Percentiles rank a stretch among this genome's conserved stretches.
Conservation (phyloP, 2,329 filamentous ascomycete species). For the Tolypocladium paradoxum region DNA sequence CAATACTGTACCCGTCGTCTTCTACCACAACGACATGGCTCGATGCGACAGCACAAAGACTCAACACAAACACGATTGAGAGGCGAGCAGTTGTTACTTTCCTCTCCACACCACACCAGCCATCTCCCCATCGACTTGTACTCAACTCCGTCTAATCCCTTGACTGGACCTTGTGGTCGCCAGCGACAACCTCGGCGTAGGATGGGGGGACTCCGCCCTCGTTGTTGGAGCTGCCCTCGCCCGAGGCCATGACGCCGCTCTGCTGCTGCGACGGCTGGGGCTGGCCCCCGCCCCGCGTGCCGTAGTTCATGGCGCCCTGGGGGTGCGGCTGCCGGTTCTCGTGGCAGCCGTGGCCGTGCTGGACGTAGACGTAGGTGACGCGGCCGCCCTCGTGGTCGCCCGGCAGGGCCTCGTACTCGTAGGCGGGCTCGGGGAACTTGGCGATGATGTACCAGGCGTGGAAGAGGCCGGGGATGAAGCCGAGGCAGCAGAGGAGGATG, state of each 20-base stretch:
- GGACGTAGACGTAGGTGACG: constrained; percentile 72
- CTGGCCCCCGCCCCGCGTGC: constrained; percentile 12
- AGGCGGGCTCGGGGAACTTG: constrained; percentile 67
- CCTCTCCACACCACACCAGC: not conserved
- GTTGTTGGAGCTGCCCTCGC: constrained; percentile 28
- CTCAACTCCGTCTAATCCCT: constrained; percentile 12
- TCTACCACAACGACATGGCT: not conserved
- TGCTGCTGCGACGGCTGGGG: constrained; percentile 16
- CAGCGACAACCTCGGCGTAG: constrained; percentile 81
- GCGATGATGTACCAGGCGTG: constrained; percentile 98
- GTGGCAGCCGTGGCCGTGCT: constrained; percentile 20
- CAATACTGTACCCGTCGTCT: not conserved
- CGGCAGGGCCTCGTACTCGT: constrained; percentile 56
- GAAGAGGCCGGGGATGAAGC: constrained; percentile 74
- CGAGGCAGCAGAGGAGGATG: constrained; percentile 74
- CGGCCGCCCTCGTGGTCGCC: constrained; percentile 45
- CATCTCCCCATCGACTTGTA: too few species aligned
- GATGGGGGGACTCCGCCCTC: constrained; percentile 56
- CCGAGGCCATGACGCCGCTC: constrained; percentile 22
- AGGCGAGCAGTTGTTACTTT: not conserved
- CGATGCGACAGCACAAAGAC: too few species aligned
- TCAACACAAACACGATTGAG: not conserved
- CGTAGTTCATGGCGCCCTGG: constrained; percentile 12
- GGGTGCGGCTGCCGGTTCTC: constrained; percentile 14
- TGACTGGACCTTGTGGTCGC: constrained; percentile 80